Evolutionary conservation across 164 flowering plant genomes (phyloP), one percentile per base, ranked within the genome.

Genomic region (Vitis vinifera): DNA sequence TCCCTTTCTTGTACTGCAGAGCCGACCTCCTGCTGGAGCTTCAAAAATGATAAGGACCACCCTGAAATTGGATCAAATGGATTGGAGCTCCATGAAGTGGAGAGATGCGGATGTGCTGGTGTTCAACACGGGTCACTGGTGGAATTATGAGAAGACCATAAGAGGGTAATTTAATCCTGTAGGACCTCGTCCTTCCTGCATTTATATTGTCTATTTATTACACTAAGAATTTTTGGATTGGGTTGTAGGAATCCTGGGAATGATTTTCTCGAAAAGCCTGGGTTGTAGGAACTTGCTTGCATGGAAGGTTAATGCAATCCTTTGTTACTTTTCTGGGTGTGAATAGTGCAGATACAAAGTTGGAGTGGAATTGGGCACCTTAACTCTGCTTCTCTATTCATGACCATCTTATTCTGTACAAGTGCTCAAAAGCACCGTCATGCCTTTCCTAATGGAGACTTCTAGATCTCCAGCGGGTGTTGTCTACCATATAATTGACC

Each of bases 111-210:
- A 96, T 84, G 67, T 92, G n/a, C 71, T 96, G 53, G 69, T 96
- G 44, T 84, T 93, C 74, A 96, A 96, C 79, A 85, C 94, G 0
- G 98, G 97, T 30, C 99, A 96, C 70, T 96, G 99, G 99, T 96
- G 98, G 98, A 96, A 93, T 76, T 79, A 86, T 67, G 99, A 89
- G 88, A 96, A 93, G 83, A 96, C 98, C 66, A 75, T 86, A 2
- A 84, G 91, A 81, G 88, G 87, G 99, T 96, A 87, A 77, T n/a
- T 71, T 55, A 7, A 13, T 58, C 16, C 53, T 52, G 49, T 37
- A 31, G 16, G 15, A 50, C 13, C 69, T 49, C 59, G 10, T 4
- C 10, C 65, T 49, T 49, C 1, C 37, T 4, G 8, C 27, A 15
- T 37, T 56, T 63, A 4, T 15, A 13, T 56, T 19, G 16, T 51